Base-by-base conservation (phyloP, 768 basidiomycete species). In the Suillus americanus region DNA sequence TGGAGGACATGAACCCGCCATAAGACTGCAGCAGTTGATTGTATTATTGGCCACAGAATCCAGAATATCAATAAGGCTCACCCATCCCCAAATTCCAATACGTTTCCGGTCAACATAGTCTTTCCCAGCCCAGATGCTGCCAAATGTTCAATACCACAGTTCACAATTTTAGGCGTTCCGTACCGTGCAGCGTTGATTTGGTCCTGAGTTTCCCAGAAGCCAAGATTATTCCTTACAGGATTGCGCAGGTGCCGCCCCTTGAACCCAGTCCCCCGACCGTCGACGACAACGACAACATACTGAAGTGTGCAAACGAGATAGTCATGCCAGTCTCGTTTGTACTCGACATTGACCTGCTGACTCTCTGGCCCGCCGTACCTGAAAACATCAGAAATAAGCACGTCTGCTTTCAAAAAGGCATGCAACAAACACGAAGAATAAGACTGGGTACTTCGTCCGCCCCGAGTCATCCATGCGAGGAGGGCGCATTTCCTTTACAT, bases 31-130 rank as follows among this genome's bases (percentile, higher is more conserved):
- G 30, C 16, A 53, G 8, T 23, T 20, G 55, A 69, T 20, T 50
- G 50, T n/a, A 64, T 38, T 60, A 61, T 51, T n/a, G 68, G 50
- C 65, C 37, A 51, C 20, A 5, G 41, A 43, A 56, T 20, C 3
- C 45, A 13, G 25, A 40, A 40, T 62, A 10, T 57, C n/a, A 40
- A 40, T 62, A 10, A 55, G 14, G 79, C 91, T 73, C 66, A 95
- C 94, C 97, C 97, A 99, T 50, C 97, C 97, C 96, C 96, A 98
- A 60, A 99, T 90, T 0, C 97, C 97, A 55, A 99, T 92, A 53
- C 95, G 82, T 74, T 85, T 87, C 45, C 86, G 81, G 74, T 99
- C 97, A 2, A 99, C 91, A 73, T 98, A 99, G 18, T 85, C 81
- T 76, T 91, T 93, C 68, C 87, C 82, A 3, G 90, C 92, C 92